Evolutionary conservation across 768 basidiomycete species (phyloP), one percentile per base, ranked within the genome.

Genomic region (Lentinula aciculospora): DNA sequence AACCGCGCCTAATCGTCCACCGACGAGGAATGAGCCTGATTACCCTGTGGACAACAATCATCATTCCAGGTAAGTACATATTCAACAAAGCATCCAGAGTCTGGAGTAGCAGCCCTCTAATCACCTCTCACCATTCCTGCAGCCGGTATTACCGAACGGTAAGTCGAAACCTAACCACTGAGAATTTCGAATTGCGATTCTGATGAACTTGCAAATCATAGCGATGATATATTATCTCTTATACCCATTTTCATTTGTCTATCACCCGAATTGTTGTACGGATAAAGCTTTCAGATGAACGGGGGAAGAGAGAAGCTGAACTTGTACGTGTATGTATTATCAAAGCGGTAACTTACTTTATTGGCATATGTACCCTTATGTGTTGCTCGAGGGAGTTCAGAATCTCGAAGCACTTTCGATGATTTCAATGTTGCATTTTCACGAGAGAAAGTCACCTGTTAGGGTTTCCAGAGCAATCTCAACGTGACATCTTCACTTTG

Each of bases 1-100:
- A 10, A 74, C 76, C 1, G 74, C 71, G 8, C 76, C 76, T 21
- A 73, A 80, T 60, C 69, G 74, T 39, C 75, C 76, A 25, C 68
- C 76, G 23, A 54, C 63, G 50, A 63, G 63, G 45, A 63, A 53
- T 13, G 62, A 57, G 50, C 58, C 55, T 13, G 55, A 56, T 34
- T 56, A 56, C 29, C 55, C 55, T 23, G 19, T 12, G 1, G 55
- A 56, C 7, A 56, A 56, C 27, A 27, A 27, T 23, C 34, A 56
- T 46, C 17, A 27, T 17, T 45, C 55, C 13, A 44, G 25, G 55
- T 46, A 34, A 1, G 55, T 40, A 19, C n/a, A 32, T 39, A 40
- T 17, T 21, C 23, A 13, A 28, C 13, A 34, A 13, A 4, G 17
- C 0, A 42, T 21, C 25, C n/a, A n/a, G n/a, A n/a, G n/a, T 25